Evolutionary conservation across 1,284 basidiomycete genomes (phyloP).

Genomic region (Exsudoporus floridanus): DNA sequence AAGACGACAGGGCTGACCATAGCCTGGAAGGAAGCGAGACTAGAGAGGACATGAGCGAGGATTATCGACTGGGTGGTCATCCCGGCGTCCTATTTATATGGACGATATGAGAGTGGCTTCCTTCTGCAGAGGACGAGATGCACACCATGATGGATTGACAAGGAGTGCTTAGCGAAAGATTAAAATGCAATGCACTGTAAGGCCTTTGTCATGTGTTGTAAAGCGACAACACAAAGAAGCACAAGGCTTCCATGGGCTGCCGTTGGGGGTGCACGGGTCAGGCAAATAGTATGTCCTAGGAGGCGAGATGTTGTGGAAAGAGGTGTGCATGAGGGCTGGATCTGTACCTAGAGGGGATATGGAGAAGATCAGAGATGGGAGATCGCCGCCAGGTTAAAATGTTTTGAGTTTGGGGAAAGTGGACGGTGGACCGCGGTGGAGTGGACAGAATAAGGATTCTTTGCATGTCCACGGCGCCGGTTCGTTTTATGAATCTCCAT

Average conservation of each 20-base stretch:
- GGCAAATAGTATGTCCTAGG: slow-evolving; percentile 16
- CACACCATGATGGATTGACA: slow-evolving; percentile 12
- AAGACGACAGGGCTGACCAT: slow-evolving; percentile 3
- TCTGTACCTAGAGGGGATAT: slow-evolving; percentile 9
- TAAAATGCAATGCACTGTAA: slow-evolving; percentile 25
- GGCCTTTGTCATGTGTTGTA: slow-evolving; percentile 30
- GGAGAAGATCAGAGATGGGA: slow-evolving; percentile 27
- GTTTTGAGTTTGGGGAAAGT: slow-evolving; percentile 21
- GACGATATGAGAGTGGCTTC: slow-evolving; percentile 22
- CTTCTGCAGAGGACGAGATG: slow-evolving; percentile 19
- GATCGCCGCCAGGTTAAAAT: slow-evolving; percentile 30
- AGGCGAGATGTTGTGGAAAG: slow-evolving; percentile 11
- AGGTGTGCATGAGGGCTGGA: slow-evolving; percentile 13
- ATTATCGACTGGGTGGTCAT: slow-evolving; percentile 7
- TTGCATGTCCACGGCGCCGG: slow-evolving; percentile 21
- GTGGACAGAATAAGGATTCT: slow-evolving; percentile 2
- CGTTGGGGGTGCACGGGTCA: slow-evolving; percentile 7
- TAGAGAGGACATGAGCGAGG: slow-evolving; percentile 18
- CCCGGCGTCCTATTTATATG: slow-evolving; percentile 27
- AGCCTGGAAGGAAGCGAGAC: slow-evolving; percentile 19
- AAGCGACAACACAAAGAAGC: slow-evolving; percentile 33
- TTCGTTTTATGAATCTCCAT: slow-evolving; percentile 21
- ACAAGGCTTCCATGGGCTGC: slow-evolving; percentile 12
- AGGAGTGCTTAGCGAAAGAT: slow-evolving; percentile 25
- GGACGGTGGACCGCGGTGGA: slow-evolving; percentile 16